Evolutionary conservation across 1,139 yeast species (phyloP), one percentile per base, ranked within the genome.

Genomic region (Debaryomycetaceae sp.): DNA sequence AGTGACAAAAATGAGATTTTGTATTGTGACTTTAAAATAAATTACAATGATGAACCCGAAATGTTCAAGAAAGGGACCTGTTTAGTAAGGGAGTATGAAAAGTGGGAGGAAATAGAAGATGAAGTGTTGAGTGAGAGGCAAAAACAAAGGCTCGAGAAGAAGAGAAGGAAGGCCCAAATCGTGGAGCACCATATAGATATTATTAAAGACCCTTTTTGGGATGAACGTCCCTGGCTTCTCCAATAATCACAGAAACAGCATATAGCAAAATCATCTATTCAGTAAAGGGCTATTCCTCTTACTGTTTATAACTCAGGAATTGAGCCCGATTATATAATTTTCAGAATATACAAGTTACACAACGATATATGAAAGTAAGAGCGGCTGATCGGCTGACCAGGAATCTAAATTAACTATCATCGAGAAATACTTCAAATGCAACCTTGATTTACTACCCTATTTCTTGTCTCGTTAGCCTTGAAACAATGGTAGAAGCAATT

Each of bases 11-110:
- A 93, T 59, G 99, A 93, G 60, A 82, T 93, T 3, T 62, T 93
- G 45, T 93, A 87, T 59, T 65, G 73, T 27, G 79, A 83, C 50
- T 88, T 91, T 63, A 88, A 87, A 1, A 81, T 93, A 39, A 93
- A 93, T 60, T 93, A 93, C 65, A 93, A 93, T 60, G 81, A 88
- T 51, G 98, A 93, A 63, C 87, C 85, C 0, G 97, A 87, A 46
- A 83, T 90, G 49, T 93, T 69, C 65, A 87, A 84, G 54, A 93
- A 91, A 68, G 99, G 99, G 0, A 85, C 97, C 0, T 67, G 86
- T 13, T 67, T 86, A 14, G 76, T 83, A 6, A 69, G 90, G 51
- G 87, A 85, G 48, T 69, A 56, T 46, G 56, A 60, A 24, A 47
- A 53, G 46, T 44, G 47, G 37, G 41, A 45, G 13, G 38, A 43